Conservation (phyloP, 306 rosid species). For the Dryas drummondii region DNA sequence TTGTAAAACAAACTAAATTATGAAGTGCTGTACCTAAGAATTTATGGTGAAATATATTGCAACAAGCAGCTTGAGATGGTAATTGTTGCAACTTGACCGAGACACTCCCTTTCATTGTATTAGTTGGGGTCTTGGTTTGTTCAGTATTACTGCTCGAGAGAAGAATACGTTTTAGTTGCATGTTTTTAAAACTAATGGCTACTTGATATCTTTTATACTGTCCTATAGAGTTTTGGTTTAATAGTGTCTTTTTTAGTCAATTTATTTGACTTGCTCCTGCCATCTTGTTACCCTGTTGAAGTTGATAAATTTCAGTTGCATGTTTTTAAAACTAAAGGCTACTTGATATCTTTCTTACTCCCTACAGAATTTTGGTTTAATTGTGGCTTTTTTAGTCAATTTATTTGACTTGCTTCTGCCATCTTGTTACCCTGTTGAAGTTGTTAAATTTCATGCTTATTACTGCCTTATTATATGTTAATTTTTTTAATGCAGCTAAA, state of each 20-base stretch:
- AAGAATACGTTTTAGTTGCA: neutral
- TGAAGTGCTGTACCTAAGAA: neutral
- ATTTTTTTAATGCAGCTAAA: slow-evolving; percentile 55
- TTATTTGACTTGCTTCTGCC: neutral
- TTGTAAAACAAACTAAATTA: neutral
- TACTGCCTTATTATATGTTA: neutral
- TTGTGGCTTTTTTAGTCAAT: neutral
- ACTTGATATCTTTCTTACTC: neutral
- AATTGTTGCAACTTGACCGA: neutral
- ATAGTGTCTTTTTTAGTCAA: neutral
- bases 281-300: slow-evolving; percentile 1
- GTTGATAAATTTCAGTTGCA: neutral
- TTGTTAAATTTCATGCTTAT: neutral
- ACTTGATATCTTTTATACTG: neutral
- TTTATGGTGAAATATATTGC: neutral
- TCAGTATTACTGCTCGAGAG: neutral
- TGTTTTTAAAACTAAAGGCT: neutral
- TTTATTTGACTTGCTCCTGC: neutral
- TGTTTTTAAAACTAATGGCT: neutral
- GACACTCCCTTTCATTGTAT: neutral
- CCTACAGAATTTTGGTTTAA: neutral
- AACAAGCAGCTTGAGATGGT: neutral
- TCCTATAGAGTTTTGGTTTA: neutral
- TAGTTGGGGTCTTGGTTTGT: slow-evolving; percentile 1
- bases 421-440: slow-evolving; percentile 3